These are phyloP conservation scores for Chrysanthemum seticuspe DNA, from an alignment of 129 eudicot genomes.

Conservation along the genomic window DNA sequence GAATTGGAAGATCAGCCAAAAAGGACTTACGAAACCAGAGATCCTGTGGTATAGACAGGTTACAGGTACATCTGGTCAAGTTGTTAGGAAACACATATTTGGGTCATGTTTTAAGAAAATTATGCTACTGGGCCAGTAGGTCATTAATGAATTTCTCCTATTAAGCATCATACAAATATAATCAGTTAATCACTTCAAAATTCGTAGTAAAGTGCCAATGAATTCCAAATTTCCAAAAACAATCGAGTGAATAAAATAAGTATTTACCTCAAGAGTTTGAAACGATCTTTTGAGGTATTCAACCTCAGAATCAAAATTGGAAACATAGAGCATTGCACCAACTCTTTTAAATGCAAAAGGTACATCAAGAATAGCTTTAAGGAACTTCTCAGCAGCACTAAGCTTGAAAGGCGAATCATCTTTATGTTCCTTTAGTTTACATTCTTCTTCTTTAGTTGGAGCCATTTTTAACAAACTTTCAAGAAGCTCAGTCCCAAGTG, in stretches of 20 bases:
- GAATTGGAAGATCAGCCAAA: too few species aligned
- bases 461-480: constrained; percentile 91
- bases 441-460: constrained; percentile 90
- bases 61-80: too few species aligned
- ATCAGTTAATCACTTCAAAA: neutral
- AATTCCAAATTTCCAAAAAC: neutral
- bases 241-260: neutral
- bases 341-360: constrained; percentile 90
- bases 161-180: neutral
- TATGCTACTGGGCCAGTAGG: neutral
- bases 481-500: constrained; percentile 85
- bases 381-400: constrained; percentile 83
- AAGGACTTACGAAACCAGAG: too few species aligned
- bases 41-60: too few species aligned
- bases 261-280: constrained; percentile 80
- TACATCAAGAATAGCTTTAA: constrained; percentile 77
- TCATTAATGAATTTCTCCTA: neutral
- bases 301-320: constrained; percentile 83
- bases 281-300: constrained; percentile 81
- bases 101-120: neutral
- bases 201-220: neutral
- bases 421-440: constrained; percentile 66
- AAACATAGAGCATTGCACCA: constrained; percentile 74
- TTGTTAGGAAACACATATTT: too few species aligned
- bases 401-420: constrained; percentile 81